Evolutionary conservation across 1,139 yeast genomes (phyloP), one percentile per base, ranked within the genome.

Genomic region (Magnusiomyces sp.): DNA sequence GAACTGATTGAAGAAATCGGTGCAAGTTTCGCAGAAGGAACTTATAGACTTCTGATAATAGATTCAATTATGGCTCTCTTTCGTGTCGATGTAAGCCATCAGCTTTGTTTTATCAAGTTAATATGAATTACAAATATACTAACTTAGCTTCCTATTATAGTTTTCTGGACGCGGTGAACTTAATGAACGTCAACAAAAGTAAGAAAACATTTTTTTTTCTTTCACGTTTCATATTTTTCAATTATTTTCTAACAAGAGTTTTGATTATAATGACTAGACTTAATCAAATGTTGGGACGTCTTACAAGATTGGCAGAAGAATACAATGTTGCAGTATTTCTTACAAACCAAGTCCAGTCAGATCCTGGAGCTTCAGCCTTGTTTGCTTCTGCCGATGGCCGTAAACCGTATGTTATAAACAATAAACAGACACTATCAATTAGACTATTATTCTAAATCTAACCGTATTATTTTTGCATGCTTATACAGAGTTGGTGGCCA

Each of bases 401-500:
- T 53, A 79, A 79, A 59, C 84, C 84, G n/a, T n/a, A n/a, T n/a
- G n/a, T n/a, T n/a, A 59, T 64, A 51, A 51, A 68, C n/a, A n/a
- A n/a, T n/a, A n/a, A n/a, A n/a, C n/a, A n/a, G n/a, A n/a, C n/a
- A n/a, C n/a, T n/a, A n/a, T n/a, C n/a, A n/a, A n/a, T n/a, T n/a
- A n/a, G n/a, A n/a, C n/a, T 59, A 14, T 23, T 20, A 5, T 31
- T 43, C 33, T 16, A n/a, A 16, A 27, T 20, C 17, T 36, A 46
- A 43, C 38, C 47, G 3, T 20, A 45, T 19, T 34, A 11, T 7
- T 37, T 13, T 42, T 64, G 68, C n/a, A n/a, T n/a, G n/a, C n/a
- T n/a, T n/a, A n/a, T n/a, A n/a, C n/a, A n/a, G n/a, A 0, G 76
- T 79, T 52, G 84, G 83, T 29, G 84, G 83, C 0, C 84, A 79